Base-by-base conservation (phyloP, 208 protist species). In the Strigomonas galati region DNA sequence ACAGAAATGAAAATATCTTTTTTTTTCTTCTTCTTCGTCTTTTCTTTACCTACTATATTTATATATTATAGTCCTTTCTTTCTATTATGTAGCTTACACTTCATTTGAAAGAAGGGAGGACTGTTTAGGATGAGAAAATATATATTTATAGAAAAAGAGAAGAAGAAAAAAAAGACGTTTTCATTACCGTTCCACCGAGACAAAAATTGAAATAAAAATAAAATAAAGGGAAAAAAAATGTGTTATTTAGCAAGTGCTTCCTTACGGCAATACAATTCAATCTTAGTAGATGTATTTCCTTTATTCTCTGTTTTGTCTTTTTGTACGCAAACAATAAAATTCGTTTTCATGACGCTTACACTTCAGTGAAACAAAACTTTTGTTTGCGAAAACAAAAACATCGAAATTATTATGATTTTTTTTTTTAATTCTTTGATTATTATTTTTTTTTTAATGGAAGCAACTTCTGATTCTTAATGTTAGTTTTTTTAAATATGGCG, bases 121-220 rank as follows among this genome's bases (percentile, higher is more conserved):
- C n/a, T n/a, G n/a, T n/a, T n/a, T n/a, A n/a, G n/a, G n/a, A n/a
- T n/a, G n/a, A n/a, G n/a, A n/a, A n/a, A n/a, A n/a, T n/a, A n/a
- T n/a, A 40, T 4, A 10, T 40, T 40, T 4, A 40, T 40, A 14
- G 4, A 4, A 40, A 40, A 40, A 40, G 10, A 40, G 35, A 40
- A 40, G n/a, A n/a, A n/a, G n/a, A 40, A 10, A 40, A 40, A 40
- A 40, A 40, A 14, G 7, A 40, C 35, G 35, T 10, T 40, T 40
- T 40, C 35, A 40, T 14, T 14, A 40, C 35, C 4, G 35, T 40
- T 3, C 5, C 5, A 51, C 3, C 9, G 3, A 51, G 55, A 14
- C 10, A 44, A 60, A 44, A 44, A 31, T 23, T 9, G 44, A 60
- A 60, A 35, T 26, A 60, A 60, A 35, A 60, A 43, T 10, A 44